Base-by-base conservation (phyloP, 1,284 basidiomycete genomes). In the Cutaneotrichosporon curvatum region DNA sequence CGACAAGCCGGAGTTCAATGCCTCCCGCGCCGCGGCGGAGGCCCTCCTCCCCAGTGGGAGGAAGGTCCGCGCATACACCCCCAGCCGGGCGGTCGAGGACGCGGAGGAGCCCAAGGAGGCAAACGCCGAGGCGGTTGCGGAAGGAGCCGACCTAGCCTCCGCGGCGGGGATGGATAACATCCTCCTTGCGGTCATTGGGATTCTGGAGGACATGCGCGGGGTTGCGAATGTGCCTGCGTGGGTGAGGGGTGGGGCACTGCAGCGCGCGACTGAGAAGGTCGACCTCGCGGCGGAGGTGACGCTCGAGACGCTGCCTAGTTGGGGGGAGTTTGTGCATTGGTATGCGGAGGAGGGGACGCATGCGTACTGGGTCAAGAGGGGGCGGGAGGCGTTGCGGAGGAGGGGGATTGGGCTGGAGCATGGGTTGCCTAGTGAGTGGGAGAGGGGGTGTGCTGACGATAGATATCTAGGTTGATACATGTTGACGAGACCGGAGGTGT, bases 181-280 rank as follows among this genome's bases (percentile, higher is more conserved):
- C 5, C 56, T 72, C 1, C 53, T 72, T 4, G 68, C 58, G 4
- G 67, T 68, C 14, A 56, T 71, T 20, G 70, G 70, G 2, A 66
- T 72, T n/a, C 50, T 72, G 16, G 63, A 68, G 23, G 64, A 55
- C 9, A 40, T 68, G 28, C 40, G 51, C 4, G 43, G 47, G 15
- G 61, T 70, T 20, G 39, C 50, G 30, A 67, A 66, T 44, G 58
- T 72, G 4, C 69, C 70, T 3, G 59, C 64, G 2, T 72, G 67
- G 66, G 55, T 70, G 18, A 58, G 66, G 19, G 50, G 53, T 3
- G 69, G 69, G 5, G 64, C 63, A 2, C 47, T 72, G 15, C 53
- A 47, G n/a, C 16, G 43, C 2, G 45, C 45, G 0, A 28, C 25
- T 7, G 25, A 28, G 8, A 7, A 28, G 25, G n/a, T 34, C 22